Percentiles rank a stretch among this genome's conserved stretches.
Conservation (phyloP, 371 early-diverging fungal genomes). For the Mortierella sp. region DNA sequence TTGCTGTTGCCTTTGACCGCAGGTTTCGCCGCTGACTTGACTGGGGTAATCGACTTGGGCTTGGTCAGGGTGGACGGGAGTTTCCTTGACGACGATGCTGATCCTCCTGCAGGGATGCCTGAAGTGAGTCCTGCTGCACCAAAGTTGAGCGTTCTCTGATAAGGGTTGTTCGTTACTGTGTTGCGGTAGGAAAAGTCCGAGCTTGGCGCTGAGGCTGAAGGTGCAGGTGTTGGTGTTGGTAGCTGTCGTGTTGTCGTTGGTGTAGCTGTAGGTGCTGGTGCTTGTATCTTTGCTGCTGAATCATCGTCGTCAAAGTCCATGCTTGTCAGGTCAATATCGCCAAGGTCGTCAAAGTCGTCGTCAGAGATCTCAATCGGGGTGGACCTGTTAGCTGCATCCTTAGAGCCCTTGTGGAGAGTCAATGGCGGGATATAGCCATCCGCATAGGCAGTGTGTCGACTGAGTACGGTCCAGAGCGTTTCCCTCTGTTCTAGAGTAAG, state of each 20-base stretch:
- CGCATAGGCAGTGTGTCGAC: slow-evolving; percentile 37
- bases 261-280: background rate
- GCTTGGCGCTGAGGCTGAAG: background rate
- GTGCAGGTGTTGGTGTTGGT: background rate
- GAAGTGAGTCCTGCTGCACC: background rate
- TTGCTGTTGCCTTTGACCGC: slow-evolving; percentile 44
- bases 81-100: slow-evolving; percentile 16
- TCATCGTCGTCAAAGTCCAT: slow-evolving; percentile 36
- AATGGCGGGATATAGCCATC: background rate
- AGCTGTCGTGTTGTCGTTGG: background rate
- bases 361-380: slow-evolving; percentile 51
- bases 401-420: background rate
- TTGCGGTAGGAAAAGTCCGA: slow-evolving; percentile 7
- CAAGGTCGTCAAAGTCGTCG: slow-evolving; percentile 60
- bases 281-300: background rate
- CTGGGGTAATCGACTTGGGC: slow-evolving; percentile 12
- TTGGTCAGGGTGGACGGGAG: slow-evolving; percentile 30
- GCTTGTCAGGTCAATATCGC: slow-evolving; percentile 56
- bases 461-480: slow-evolving; percentile 32
- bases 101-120: slow-evolving; percentile 27
- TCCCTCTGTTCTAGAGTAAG: slow-evolving; percentile 42
- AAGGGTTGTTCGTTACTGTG: slow-evolving; percentile 18
- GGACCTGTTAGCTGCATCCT: background rate
- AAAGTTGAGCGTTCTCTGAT: slow-evolving; percentile 42
- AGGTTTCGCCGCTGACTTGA: slow-evolving; percentile 30